A percentile compares a stretch with the other conserved stretches of the same genome.
phyloP scores from a whole-genome alignment of 495 filamentous ascomycete genomes.

The Xylaria acuta region DNA sequence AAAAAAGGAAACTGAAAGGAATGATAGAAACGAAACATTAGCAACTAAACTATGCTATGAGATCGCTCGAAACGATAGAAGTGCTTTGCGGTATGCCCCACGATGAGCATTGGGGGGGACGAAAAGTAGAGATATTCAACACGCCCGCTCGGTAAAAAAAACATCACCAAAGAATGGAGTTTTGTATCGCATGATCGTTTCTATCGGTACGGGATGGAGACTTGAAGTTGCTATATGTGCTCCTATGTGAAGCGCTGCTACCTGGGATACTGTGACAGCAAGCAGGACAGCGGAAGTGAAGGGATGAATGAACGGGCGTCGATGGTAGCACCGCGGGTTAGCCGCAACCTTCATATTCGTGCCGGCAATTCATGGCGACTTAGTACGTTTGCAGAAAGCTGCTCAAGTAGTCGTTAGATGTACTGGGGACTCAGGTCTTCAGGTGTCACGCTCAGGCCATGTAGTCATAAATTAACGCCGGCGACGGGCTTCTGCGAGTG shows the following conservation, averaged over 20 bases:
- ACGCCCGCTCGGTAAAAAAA: not conserved
- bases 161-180: not conserved
- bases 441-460: conserved; percentile 28
- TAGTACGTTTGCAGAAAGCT: not conserved
- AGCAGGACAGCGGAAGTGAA: not conserved
- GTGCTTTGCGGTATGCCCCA: not conserved
- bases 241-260: not conserved
- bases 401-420: not conserved
- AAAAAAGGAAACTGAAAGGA: not conserved
- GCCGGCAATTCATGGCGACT: no score
- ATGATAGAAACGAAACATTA: conserved; percentile 4
- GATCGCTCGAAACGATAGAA: not conserved
- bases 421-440: not conserved
- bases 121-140: not conserved
- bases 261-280: no score
- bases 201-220: not conserved
- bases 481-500: conserved; percentile 24
- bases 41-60: conserved; percentile 2
- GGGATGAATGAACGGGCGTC: not conserved
- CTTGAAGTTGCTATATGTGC: not conserved
- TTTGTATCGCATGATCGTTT: conserved; percentile 5
- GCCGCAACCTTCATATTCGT: no score
- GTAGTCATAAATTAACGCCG: conserved; percentile 41
- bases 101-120: not conserved
- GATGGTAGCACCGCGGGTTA: not conserved